Evolutionary conservation across 495 filamentous ascomycete species (phyloP), one percentile per base, ranked within the genome.

Genomic region (Daldinia loculata): DNA sequence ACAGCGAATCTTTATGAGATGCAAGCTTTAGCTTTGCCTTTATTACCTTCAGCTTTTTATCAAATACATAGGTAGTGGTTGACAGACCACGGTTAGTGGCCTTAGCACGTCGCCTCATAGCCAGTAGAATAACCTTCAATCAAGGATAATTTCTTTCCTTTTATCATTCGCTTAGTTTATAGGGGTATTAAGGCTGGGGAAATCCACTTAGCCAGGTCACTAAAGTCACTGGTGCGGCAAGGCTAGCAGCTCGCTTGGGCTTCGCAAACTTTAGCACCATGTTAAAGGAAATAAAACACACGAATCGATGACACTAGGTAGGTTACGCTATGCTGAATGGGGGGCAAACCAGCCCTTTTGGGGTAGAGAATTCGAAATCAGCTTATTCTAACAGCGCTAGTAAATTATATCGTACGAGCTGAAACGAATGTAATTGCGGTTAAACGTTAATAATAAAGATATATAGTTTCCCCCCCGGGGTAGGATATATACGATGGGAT

Each of bases 171-270:
- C 30, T 61, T 65, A 38, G 19, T 39, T 29, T 45, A 34, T 39
- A 56, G 32, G 19, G 24, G 43, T 50, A 50, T 38, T 56, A 65
- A n/a, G 41, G 61, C 56, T 61, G 50, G 45, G 19, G 48, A 61
- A 61, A 12, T 27, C 48, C 52, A 56, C 45, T 65, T 22, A 3
- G 24, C 8, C 30, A 3, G n/a, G 67, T 38, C 27, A 22, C 55
- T 69, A 69, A 38, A 30, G 45, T n/a, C 17, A 29, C n/a, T 66
- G 67, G 67, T 70, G 67, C 56, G 56, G 61, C 56, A 52, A 34
- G 15, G 43, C 51, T 61, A 71, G 26, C 48, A 19, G 48, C 15
- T 53, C 43, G 38, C 60, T 65, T 56, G 50, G 43, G 7, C 36
- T 36, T 41, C 58, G 38, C 22, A 30, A 27, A 15, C 7, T 65